Conservation (phyloP, 148 eudicot species). For the Rhododendron henanense region DNA sequence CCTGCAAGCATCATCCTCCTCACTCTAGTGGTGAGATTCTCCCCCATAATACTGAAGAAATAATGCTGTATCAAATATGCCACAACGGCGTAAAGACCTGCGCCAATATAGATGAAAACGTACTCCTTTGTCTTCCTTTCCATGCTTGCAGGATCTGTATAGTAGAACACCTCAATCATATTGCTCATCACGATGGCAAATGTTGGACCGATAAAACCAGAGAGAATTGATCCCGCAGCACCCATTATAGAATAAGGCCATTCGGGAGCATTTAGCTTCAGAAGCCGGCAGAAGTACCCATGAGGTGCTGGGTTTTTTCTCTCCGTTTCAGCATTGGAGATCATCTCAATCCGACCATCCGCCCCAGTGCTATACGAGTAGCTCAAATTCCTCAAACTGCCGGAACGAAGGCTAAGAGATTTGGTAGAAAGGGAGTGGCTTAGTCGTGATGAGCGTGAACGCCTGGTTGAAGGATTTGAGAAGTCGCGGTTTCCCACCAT, state of each 20-base stretch:
- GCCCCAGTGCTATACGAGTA: slow-evolving; percentile 93
- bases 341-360: slow-evolving; percentile 96
- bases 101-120: slow-evolving; percentile 93
- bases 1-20: slow-evolving; percentile 99
- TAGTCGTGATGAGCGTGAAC: slow-evolving; percentile 69
- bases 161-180: slow-evolving; percentile 99
- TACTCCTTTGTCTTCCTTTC: slow-evolving; percentile 95
- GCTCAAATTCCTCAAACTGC: slow-evolving; percentile 88
- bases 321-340: slow-evolving; percentile 86
- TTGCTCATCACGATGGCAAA: slow-evolving; percentile 98
- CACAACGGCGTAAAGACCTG: slow-evolving; percentile 90
- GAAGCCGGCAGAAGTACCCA: slow-evolving; percentile 70
- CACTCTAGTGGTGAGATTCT: slow-evolving; percentile 94
- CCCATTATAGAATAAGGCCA: slow-evolving; percentile 99
- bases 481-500: slow-evolving; percentile 93
- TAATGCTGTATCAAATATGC: slow-evolving; percentile 97
- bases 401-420: slow-evolving; percentile 93
- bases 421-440: slow-evolving; percentile 88
- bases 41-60: slow-evolving; percentile 99
- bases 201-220: slow-evolving; percentile 95
- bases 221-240: slow-evolving; percentile 85
- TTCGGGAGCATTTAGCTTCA: slow-evolving; percentile 90
- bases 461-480: slow-evolving; percentile 84
- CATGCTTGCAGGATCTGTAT: slow-evolving; percentile 67
- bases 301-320: slow-evolving; percentile 84